A percentile compares a stretch with the other conserved stretches of the same genome.
Conservation (phyloP, 257 asterid species). For the Solanum habrochaites region DNA sequence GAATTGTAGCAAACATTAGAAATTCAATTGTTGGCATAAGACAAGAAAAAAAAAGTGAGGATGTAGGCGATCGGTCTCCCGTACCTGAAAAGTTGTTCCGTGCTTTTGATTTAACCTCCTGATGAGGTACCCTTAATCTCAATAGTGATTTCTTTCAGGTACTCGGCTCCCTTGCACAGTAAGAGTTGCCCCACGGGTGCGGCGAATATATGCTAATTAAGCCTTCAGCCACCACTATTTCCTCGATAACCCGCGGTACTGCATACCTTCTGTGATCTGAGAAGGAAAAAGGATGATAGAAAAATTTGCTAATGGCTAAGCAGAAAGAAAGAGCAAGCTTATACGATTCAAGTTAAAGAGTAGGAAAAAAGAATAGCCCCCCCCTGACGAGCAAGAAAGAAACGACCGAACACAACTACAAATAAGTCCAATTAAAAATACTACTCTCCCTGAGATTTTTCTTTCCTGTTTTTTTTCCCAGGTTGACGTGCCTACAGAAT, state of each 20-base stretch:
- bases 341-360: neutral
- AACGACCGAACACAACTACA: neutral
- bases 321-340: neutral
- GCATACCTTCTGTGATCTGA: conserved; percentile 81
- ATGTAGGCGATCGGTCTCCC: neutral
- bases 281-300: neutral
- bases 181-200: conserved; percentile 64
- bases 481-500: neutral
- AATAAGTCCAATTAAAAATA: neutral
- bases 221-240: conserved; percentile 74
- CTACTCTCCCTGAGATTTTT: neutral
- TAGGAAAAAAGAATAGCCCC: neutral
- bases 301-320: neutral
- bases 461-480: neutral
- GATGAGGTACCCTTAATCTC: conserved; percentile 80
- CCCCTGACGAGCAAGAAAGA: neutral
- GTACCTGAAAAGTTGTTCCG: conserved; percentile 79
- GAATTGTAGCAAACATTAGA: too few relatives aligned
- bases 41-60: neutral
- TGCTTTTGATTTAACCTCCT: conserved; percentile 65
- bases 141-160: conserved; percentile 67
- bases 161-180: conserved; percentile 73
- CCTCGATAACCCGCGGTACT: conserved; percentile 80
- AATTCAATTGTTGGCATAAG: too few relatives aligned
- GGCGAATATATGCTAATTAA: conserved; percentile 63